These are phyloP conservation scores for Globisporangium nagaii DNA, from an alignment of 352 stramenopile species.

Conservation along the genomic window DNA sequence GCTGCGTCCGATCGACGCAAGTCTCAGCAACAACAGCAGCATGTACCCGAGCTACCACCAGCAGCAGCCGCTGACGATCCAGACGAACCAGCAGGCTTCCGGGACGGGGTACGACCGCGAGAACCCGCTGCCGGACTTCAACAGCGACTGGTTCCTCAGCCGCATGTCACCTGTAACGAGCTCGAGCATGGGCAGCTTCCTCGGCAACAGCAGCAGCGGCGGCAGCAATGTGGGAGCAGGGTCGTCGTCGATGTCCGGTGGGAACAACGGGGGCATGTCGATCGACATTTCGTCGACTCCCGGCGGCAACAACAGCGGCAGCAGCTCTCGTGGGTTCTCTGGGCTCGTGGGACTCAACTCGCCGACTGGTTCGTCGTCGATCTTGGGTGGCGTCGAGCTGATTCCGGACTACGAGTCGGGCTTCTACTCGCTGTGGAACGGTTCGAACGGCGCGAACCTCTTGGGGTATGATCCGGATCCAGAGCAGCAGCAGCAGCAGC, in stretches of 20 bases:
- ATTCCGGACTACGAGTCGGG: conserved; percentile 66
- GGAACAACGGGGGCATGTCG: not conserved
- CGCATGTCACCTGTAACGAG: conserved; percentile 17
- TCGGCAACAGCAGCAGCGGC: not conserved
- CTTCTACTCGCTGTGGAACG: conserved; percentile 70
- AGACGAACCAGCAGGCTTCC: conserved; percentile 11
- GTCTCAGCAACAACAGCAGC: conserved; percentile 7
- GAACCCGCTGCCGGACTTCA: conserved; percentile 46
- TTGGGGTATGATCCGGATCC: conserved; percentile 51
- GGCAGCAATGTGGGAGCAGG: not conserved
- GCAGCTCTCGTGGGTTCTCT: conserved; percentile 4
- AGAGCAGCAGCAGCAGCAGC: conserved; percentile 15
- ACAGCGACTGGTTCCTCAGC: conserved; percentile 29
- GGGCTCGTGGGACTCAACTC: conserved; percentile 14
- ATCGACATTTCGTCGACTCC: conserved; percentile 9
- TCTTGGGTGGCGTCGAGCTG: conserved; percentile 55
- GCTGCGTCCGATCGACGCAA: conserved; percentile 13
- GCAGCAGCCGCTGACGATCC: conserved; percentile 8
- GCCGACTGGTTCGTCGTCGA: conserved; percentile 25
- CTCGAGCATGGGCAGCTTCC: conserved; percentile 1
- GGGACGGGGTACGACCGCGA: conserved; percentile 31
- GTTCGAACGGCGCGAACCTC: conserved; percentile 24
- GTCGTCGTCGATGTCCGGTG: not conserved
- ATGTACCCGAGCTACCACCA: conserved; percentile 16
- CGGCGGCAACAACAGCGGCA: conserved; percentile 1